Base-by-base conservation (phyloP, 306 rosid species). In the Fragaria iinumae region DNA sequence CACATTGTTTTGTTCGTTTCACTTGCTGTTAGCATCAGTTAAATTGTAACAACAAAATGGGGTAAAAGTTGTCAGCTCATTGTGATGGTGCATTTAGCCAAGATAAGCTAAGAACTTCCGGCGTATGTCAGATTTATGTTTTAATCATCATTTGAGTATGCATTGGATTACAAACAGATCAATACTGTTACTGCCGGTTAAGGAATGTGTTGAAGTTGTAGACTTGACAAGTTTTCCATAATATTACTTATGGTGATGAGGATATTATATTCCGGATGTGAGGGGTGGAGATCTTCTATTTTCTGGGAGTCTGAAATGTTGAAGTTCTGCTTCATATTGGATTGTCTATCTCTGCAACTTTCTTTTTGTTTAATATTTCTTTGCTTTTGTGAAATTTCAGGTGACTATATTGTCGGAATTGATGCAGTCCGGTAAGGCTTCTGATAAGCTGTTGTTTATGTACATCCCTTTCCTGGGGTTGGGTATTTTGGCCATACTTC, bases 401-500 rank as follows among this genome's bases (percentile, higher is more conserved):
- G 87, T 73, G 71, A 87, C 90, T 43, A 52, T 84, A 71, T 48
- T 90, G 81, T 88, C 89, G 56, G 96, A 92, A 71, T 67, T 90
- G 83, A 67, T 84, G 38, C 73, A 76, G 60, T 92, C 96, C 0
- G 74, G 80, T 17, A 84, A 80, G 88, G 91, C 96, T 71, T 90
- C 96, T 21, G 86, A 81, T 4, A 84, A 84, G 80, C 83, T 92
- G 44, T 71, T 90, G 78, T 74, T 53, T 57, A 13, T 84, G 55
- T 89, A 92, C 80, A 71, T 34, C 71, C 86, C 96, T 56, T 87
- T 89, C 89, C 4, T 87, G 85, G 90, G 89, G 77, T 68, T 92
- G 64, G 88, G 88, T 55, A 79, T 85, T 67, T 38, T 90, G 66
- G 92, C 93, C 48, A 67, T 41, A 48, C 82, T 89, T 41, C 84